These are phyloP conservation scores for Coleophoma cylindrospora DNA, from an alignment of 2,329 filamentous ascomycete genomes.

Conservation along the genomic window DNA sequence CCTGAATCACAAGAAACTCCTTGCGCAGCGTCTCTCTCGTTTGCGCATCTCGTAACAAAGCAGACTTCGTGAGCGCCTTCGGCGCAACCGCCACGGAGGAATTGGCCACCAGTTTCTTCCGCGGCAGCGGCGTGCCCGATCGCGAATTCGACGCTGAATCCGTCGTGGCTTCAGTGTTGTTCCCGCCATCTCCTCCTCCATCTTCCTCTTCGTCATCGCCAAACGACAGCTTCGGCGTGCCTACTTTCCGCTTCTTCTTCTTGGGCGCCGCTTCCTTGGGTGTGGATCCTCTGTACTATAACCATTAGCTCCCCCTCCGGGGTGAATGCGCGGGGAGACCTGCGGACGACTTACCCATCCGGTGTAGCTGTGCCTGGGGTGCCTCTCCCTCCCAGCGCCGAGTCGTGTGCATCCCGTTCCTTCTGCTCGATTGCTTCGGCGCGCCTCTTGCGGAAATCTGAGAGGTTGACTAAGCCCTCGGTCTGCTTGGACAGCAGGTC, in stretches of 20 bases:
- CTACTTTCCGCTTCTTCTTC: conserved; percentile 40
- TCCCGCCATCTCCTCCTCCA: conserved; percentile 23
- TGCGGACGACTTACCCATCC: conserved; percentile 50
- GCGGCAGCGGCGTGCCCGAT: conserved; percentile 23
- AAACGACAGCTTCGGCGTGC: conserved; percentile 54
- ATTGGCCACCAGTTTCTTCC: conserved; percentile 52
- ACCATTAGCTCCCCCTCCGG: conserved; percentile 18
- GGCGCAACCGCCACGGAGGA: conserved; percentile 58
- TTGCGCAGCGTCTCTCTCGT: conserved; percentile 70
- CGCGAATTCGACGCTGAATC: conserved; percentile 23
- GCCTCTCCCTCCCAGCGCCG: conserved; percentile 37
- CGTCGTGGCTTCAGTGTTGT: conserved; percentile 29
- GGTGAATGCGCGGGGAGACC: neutral
- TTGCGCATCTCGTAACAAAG: conserved; percentile 73
- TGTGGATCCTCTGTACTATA: conserved; percentile 33
- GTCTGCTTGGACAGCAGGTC: conserved; percentile 28
- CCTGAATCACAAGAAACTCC: conserved; percentile 79
- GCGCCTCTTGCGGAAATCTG: conserved; percentile 92
- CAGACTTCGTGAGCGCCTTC: conserved; percentile 70
- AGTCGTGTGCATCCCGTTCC: conserved; percentile 71
- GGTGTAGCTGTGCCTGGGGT: conserved; percentile 26
- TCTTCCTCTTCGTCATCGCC: conserved; percentile 46
- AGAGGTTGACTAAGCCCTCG: conserved; percentile 85
- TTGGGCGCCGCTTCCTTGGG: conserved; percentile 29
- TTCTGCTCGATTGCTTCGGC: conserved; percentile 91